Percentiles rank a stretch among this genome's conserved stretches.
Conservation (phyloP, 129 eudicot genomes). For the Gnaphalium uliginosum region DNA sequence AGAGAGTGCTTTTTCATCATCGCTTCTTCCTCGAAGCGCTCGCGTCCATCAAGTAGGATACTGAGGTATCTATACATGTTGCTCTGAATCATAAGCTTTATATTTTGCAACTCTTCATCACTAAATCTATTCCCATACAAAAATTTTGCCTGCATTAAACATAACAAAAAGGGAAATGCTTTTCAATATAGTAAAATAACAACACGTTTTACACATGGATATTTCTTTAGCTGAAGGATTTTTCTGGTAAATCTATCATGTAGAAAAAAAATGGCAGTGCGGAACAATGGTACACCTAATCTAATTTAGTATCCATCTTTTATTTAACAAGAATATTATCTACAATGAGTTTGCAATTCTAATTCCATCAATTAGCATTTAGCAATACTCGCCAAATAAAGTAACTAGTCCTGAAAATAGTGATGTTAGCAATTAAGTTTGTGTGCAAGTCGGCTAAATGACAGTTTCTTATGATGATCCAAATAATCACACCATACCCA, state of each 20-base stretch:
- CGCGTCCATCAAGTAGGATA: constrained; percentile 90
- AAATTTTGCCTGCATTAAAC: constrained; percentile 70
- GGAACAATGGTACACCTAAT: no score
- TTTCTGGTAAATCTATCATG: not conserved
- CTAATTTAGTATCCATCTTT: no score
- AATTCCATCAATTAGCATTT: no score
- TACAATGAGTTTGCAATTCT: no score
- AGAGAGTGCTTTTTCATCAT: constrained; percentile 41
- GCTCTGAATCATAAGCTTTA: constrained; percentile 97
- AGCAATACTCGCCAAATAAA: no score
- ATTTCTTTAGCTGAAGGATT: not conserved
- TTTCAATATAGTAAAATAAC: not conserved
- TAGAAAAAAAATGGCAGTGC: not conserved
- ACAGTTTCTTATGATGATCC: no score
- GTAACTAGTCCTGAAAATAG: no score
- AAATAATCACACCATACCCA: no score
- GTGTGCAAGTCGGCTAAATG: no score
- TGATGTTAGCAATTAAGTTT: no score
- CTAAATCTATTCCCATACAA: constrained; percentile 76
- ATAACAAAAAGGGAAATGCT: not conserved
- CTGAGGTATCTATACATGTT: constrained; percentile 93
- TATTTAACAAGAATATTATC: no score
- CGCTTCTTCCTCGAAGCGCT: constrained; percentile 91
- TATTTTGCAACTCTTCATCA: constrained; percentile 77
- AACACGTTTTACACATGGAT: not conserved